Conservation (phyloP, 305 asterid genomes). For the Fraxinus xanthoxyloides region DNA sequence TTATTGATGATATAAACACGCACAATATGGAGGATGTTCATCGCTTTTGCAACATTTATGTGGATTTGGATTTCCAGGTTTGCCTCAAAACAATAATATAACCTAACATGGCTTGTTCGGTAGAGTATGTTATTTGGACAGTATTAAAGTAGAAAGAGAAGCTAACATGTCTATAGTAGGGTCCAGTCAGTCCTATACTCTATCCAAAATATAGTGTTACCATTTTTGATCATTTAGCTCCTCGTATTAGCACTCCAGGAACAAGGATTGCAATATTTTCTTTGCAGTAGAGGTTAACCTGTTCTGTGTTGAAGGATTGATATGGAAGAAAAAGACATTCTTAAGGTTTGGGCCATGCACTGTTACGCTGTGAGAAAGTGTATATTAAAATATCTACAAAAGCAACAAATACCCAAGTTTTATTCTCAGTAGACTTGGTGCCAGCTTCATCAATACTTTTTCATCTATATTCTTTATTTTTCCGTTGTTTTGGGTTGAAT, state of each 20-base stretch:
- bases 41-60: constrained; percentile 85
- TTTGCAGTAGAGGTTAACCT: not conserved
- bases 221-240: not conserved
- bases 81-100: constrained; percentile 10
- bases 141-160: not conserved
- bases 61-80: constrained; percentile 83
- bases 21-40: constrained; percentile 63
- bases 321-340: not conserved
- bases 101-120: constrained; percentile 4
- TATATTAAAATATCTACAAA: not conserved
- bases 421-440: not conserved
- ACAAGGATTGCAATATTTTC: not conserved
- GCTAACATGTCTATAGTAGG: not conserved
- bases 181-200: not conserved
- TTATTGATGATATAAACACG: constrained; percentile 74
- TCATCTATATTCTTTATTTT: not conserved
- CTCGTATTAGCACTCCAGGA: not conserved
- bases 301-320: not conserved
- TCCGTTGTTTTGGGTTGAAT: not conserved
- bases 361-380: not conserved
- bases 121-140: not conserved
- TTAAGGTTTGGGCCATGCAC: not conserved
- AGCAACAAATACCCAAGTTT: not conserved
- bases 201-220: not conserved
- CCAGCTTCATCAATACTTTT: not conserved